phyloP scores from a whole-genome alignment of 2,329 filamentous ascomycete genomes.

The Claviceps sp. region DNA sequence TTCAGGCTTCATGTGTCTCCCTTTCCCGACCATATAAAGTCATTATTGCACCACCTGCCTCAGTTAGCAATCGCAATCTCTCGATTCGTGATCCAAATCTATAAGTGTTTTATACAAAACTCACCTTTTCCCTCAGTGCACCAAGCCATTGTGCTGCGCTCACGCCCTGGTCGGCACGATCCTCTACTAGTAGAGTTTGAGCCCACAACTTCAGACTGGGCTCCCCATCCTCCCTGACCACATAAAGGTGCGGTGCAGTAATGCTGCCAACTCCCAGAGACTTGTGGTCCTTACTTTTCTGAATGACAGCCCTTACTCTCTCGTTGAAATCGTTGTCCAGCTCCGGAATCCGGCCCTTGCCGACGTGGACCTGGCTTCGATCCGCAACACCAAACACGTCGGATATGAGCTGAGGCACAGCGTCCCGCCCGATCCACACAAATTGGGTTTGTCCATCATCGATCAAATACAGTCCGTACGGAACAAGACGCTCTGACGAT shows the following conservation, averaged over 20 bases:
- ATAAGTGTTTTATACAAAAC: neutral
- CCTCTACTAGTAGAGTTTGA: slow-evolving; percentile 88
- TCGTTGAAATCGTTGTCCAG: slow-evolving; percentile 96
- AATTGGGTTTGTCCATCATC: slow-evolving; percentile 97
- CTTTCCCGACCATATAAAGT: neutral
- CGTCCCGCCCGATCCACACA: slow-evolving; percentile 87
- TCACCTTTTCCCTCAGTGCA: slow-evolving; percentile 83
- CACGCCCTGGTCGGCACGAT: slow-evolving; percentile 85
- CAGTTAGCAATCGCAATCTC: neutral
- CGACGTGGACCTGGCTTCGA: slow-evolving; percentile 72
- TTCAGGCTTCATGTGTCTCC: neutral
- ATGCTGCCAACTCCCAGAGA: slow-evolving; percentile 86
- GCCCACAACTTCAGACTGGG: slow-evolving; percentile 93
- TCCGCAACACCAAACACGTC: slow-evolving; percentile 89
- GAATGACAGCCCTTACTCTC: slow-evolving; percentile 74
- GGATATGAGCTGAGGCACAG: slow-evolving; percentile 72
- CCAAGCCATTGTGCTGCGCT: slow-evolving; percentile 92
- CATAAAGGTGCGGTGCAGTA: slow-evolving; percentile 79
- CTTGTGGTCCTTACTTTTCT: slow-evolving; percentile 83
- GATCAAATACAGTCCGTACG: slow-evolving; percentile 88
- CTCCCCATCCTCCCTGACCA: slow-evolving; percentile 91
- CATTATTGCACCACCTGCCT: slow-evolving; percentile 2
- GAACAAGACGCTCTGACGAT: slow-evolving; percentile 73
- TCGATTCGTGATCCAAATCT: neutral
- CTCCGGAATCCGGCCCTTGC: slow-evolving; percentile 76